These are phyloP conservation scores for Scytalidium sp. DNA, from an alignment of 2,329 filamentous ascomycete species.

Conservation along the genomic window DNA sequence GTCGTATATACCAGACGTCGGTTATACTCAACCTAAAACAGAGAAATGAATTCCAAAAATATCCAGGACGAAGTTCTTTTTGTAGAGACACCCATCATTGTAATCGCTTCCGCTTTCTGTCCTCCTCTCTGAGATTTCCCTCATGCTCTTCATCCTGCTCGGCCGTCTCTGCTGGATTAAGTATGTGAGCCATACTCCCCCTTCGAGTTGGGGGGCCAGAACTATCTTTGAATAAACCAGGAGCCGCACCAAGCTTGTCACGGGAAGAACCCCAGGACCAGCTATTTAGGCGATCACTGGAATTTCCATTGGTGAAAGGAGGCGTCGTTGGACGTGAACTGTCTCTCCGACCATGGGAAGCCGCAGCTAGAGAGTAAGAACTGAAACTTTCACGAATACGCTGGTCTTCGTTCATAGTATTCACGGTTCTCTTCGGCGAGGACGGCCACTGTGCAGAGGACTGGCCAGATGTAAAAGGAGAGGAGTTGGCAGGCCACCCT, in stretches of 20 bases:
- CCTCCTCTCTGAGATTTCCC: constrained; percentile 55
- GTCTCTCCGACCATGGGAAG: constrained; percentile 23
- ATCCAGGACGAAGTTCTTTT: neutral
- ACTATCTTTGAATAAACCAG: constrained; percentile 35
- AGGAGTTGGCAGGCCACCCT: constrained; percentile 66
- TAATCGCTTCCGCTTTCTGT: constrained; percentile 61
- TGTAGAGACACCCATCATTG: constrained; percentile 30
- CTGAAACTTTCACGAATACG: constrained; percentile 60
- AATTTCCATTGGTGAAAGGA: constrained; percentile 24
- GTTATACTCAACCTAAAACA: neutral
- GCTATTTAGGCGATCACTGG: constrained; percentile 24
- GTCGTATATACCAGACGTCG: neutral
- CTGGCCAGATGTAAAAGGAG: constrained; percentile 65
- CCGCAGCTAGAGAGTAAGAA: constrained; percentile 53
- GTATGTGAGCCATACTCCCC: constrained; percentile 69
- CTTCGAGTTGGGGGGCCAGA: constrained; percentile 61
- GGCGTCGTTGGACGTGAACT: constrained; percentile 29
- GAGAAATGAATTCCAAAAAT: neutral
- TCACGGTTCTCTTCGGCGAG: constrained; percentile 53
- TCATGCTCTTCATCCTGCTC: constrained; percentile 64
- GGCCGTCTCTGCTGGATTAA: constrained; percentile 67
- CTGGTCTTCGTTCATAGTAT: constrained; percentile 50
- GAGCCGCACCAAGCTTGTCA: constrained; percentile 21
- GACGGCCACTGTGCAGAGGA: constrained; percentile 64
- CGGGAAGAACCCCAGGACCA: constrained; percentile 29